Evolutionary conservation across 139 green algal species (phyloP), one percentile per base, ranked within the genome.

Genomic region (Pseudopediastrum boryanum): DNA sequence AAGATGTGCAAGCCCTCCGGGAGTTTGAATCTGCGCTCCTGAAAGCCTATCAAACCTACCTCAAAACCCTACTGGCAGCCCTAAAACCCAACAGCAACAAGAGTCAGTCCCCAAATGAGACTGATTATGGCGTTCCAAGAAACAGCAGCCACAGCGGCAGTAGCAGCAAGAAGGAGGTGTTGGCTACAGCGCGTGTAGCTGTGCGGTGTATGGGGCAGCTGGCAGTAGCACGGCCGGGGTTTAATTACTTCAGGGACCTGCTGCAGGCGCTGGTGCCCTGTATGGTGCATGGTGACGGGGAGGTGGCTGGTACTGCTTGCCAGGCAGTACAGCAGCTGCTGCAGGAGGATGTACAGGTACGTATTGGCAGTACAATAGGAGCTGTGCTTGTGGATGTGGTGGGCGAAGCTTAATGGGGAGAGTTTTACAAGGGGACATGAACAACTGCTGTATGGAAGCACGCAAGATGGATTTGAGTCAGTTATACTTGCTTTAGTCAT

Each of bases 211-310:
- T 98, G 84, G 76, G 70, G 3, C 79, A 68, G 8, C 86, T 98
- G 81, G 82, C 98, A 38, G 64, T 66, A 5, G 61, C 88, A 0
- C 54, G 85, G 19, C 89, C 93, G 9, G 91, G 98, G 77, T 98
- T 98, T 85, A 98, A 98, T 85, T 96, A 93, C 79, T 77, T 80
- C 35, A 82, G 80, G 2, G 92, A 95, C 73, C 77, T 96, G 50
- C 84, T 95, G 71, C 86, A 91, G 69, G 92, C 91, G 1, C 54
- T 98, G 10, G 88, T 98, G 31, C 90, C 94, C 6, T 70, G 81
- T 44, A 92, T 94, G 83, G 81, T 79, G 2, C 54, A 73, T 12
- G 59, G 61, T 1, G 92, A 97, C 70, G 29, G 58, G 5, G 62
- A 84, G 43, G 84, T 87, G 0, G 66, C 73, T 6, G 41, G 77